phyloP scores from a whole-genome alignment of 805 yeast genomes.

The Yarrowia sp. region DNA sequence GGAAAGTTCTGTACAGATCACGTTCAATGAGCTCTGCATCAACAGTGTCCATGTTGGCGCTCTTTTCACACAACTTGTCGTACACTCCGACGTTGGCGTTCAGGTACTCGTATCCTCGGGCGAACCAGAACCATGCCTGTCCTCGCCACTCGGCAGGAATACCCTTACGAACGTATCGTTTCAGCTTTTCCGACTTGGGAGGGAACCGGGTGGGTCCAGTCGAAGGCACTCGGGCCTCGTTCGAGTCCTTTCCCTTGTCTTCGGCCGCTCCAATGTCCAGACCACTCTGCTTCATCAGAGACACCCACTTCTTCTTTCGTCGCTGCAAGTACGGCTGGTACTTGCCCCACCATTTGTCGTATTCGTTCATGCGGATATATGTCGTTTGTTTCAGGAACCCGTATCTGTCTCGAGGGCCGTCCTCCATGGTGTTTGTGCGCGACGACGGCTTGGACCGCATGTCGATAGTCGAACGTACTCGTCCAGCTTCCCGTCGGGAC shows the following conservation, averaged over 20 bases:
- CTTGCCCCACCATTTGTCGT: conserved; percentile 71
- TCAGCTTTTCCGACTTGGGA: conserved; percentile 65
- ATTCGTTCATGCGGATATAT: conserved; percentile 53
- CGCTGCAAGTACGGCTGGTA: conserved; percentile 63
- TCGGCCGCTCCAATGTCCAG: conserved; percentile 43
- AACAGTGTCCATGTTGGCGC: conserved; percentile 53
- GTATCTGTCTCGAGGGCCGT: conserved; percentile 59
- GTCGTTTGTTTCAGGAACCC: conserved; percentile 75
- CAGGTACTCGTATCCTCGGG: conserved; percentile 74
- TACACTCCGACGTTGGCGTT: conserved; percentile 72
- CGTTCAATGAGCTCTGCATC: conserved; percentile 93
- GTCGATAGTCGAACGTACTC: conserved; percentile 20
- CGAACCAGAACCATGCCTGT: conserved; percentile 93
- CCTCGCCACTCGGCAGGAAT: conserved; percentile 98
- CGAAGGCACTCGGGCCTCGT: background rate
- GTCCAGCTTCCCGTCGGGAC: conserved; percentile 17
- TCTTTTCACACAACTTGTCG: conserved; percentile 60
- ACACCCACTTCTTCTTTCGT: conserved; percentile 75
- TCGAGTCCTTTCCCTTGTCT: conserved; percentile 34
- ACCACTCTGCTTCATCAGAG: conserved; percentile 66
- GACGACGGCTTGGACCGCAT: conserved; percentile 24
- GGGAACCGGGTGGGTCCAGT: conserved; percentile 64
- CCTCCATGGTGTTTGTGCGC: conserved; percentile 12
- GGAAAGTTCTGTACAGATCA: conserved; percentile 90
- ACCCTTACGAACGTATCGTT: conserved; percentile 82